Conservation (phyloP, 2,329 filamentous ascomycete genomes). For the Colletotrichum sp. region DNA sequence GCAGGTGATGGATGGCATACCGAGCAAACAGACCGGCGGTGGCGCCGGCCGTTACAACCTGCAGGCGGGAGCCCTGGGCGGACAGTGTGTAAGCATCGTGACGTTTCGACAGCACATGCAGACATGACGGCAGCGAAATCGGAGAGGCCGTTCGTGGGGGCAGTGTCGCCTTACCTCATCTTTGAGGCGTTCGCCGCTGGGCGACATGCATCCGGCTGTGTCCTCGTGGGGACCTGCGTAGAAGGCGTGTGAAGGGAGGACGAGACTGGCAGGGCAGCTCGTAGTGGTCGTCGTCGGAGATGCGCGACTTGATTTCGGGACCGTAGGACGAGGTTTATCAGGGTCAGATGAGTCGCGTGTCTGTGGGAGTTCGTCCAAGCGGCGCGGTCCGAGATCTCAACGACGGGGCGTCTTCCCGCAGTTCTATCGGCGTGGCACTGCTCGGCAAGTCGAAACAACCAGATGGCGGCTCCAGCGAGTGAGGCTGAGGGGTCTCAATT, state of each 20-base stretch:
- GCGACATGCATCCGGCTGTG: conserved; percentile 38
- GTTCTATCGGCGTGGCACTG: conserved; percentile 7
- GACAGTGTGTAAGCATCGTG: conserved; percentile 13
- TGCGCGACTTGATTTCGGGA: conserved; percentile 6
- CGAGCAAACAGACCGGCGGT: conserved; percentile 86
- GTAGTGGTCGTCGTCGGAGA: not conserved
- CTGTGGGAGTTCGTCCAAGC: conserved; percentile 13
- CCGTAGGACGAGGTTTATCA: conserved; percentile 5
- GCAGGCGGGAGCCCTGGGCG: conserved; percentile 56
- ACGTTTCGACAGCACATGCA: not conserved
- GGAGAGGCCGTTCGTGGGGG: not conserved
- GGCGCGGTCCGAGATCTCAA: conserved; percentile 7
- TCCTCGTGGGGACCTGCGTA: conserved; percentile 16
- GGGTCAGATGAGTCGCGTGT: conserved; percentile 15
- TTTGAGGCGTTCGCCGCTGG: conserved; percentile 51
- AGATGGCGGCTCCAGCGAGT: not conserved
- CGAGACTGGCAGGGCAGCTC: not conserved
- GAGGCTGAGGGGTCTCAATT: conserved; percentile 21
- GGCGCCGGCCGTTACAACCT: conserved; percentile 61
- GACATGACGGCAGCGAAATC: not conserved
- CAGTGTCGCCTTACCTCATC: conserved; percentile 55
- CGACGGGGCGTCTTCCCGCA: not conserved
- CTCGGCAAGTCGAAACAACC: conserved; percentile 9
- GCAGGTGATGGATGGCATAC: conserved; percentile 46
- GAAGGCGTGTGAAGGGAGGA: not conserved